Conservation (phyloP, 169 alveolate genomes). For the Cryptosporidium meleagridis region DNA sequence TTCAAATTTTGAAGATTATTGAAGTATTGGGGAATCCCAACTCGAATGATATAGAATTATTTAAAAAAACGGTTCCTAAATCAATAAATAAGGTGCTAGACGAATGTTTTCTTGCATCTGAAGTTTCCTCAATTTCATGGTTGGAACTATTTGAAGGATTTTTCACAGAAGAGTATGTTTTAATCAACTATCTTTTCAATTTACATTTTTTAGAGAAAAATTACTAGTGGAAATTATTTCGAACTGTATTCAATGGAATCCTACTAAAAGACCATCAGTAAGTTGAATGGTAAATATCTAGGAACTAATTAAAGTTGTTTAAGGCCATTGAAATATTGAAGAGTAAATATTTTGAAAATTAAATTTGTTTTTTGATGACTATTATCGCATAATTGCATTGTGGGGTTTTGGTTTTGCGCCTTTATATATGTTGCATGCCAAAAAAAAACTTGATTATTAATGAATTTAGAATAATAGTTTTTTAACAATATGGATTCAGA, state of each 20-base stretch:
- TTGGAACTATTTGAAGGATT: constrained; percentile 38
- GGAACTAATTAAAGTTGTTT: neutral
- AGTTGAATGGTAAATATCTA: neutral
- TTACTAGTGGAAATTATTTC: constrained; percentile 17
- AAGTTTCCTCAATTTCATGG: constrained; percentile 43
- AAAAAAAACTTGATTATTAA: neutral
- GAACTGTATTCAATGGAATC: constrained; percentile 61
- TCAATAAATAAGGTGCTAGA: neutral
- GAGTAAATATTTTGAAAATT: constrained; percentile 10
- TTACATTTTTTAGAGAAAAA: constrained; percentile 28
- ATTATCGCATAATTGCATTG: neutral
- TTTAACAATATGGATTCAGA: constrained; percentile 20
- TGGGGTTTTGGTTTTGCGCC: constrained; percentile 33
- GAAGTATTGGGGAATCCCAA: constrained; percentile 61
- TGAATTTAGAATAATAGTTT: neutral
- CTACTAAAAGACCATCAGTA: constrained; percentile 63
- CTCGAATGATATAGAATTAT: neutral
- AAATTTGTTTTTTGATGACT: neutral
- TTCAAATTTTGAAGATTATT: constrained; percentile 48
- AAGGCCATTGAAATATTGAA: constrained; percentile 48
- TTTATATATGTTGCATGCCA: constrained; percentile 8
- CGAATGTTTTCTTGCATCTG: neutral
- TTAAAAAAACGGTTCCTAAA: constrained; percentile 20
- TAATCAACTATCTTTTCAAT: neutral
- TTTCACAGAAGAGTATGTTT: constrained; percentile 45